Evolutionary conservation across 306 rosid genomes (phyloP).

Genomic region (Cucumis cinereus): DNA sequence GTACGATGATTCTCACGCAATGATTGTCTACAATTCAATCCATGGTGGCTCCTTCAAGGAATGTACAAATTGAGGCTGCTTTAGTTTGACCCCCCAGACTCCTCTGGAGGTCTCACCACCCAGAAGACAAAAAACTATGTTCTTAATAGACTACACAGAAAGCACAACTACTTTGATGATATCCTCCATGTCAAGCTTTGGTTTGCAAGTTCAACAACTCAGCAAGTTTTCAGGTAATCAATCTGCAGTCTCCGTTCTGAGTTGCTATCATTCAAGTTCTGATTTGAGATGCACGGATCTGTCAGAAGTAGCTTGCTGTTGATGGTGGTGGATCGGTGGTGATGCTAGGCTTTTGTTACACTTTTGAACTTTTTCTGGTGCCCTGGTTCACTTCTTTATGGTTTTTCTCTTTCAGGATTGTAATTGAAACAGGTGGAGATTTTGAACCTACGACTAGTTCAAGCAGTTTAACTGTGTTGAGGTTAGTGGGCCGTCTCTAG

Average conservation of each 20-base stretch:
- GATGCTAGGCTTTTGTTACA: neutral
- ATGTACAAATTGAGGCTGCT: neutral
- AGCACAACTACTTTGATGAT: neutral
- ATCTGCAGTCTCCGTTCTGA: neutral
- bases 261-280: neutral
- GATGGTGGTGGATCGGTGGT: too few relatives aligned
- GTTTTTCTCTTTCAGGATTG: neutral
- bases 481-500: too few relatives aligned
- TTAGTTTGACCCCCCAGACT: neutral
- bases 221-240: neutral
- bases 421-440: neutral
- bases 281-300: neutral
- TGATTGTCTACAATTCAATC: neutral
- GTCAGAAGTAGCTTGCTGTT: neutral
- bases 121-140: neutral
- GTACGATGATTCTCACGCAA: conserved; percentile 11
- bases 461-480: too few relatives aligned
- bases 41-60: neutral
- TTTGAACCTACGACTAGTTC: neutral
- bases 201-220: neutral
- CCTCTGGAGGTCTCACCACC: neutral
- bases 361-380: too few relatives aligned
- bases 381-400: neutral
- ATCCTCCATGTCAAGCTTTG: neutral
- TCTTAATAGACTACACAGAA: neutral